Conservation (phyloP, 2,329 filamentous ascomycete species). For the Basipetospora chlamydospora region DNA sequence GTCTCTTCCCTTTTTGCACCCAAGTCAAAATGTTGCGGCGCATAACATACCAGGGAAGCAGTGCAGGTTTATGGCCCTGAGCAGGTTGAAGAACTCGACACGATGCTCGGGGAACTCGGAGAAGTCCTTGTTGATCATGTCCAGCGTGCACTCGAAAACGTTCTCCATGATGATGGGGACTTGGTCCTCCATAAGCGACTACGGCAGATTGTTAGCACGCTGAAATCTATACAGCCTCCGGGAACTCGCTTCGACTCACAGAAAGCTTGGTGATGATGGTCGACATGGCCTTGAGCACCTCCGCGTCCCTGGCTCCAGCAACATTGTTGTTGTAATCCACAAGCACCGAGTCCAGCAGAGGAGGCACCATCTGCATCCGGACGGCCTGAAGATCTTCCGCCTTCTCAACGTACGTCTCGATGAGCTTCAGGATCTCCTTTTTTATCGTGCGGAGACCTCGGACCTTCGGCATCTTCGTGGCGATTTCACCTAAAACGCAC, state of each 20-base stretch:
- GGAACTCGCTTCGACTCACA: constrained; percentile 57
- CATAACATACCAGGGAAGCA: constrained; percentile 75
- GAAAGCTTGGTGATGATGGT: constrained; percentile 93
- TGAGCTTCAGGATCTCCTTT: constrained; percentile 96
- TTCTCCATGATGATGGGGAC: constrained; percentile 96
- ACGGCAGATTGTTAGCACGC: not conserved
- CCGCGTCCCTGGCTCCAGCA: constrained; percentile 84
- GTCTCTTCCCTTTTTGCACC: not conserved
- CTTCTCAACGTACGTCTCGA: constrained; percentile 96
- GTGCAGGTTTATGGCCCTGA: constrained; percentile 89
- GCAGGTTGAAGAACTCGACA: constrained; percentile 97
- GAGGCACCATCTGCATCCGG: constrained; percentile 87
- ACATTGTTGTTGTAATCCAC: constrained; percentile 97
- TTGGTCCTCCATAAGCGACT: constrained; percentile 96
- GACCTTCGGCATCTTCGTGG: constrained; percentile 94
- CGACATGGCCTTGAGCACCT: constrained; percentile 95
- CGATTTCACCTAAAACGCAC: constrained; percentile 55
- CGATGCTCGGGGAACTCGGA: constrained; percentile 97
- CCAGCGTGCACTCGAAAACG: constrained; percentile 93
- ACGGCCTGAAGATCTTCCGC: constrained; percentile 92
- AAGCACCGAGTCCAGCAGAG: constrained; percentile 82
- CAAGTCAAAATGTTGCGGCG: too few relatives aligned
- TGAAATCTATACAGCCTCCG: not conserved
- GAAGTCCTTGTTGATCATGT: constrained; percentile 99
- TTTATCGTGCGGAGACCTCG: constrained; percentile 94